A percentile compares a stretch with the other conserved stretches of the same genome.
These are phyloP conservation scores for Phycomyces blakesleeanus DNA, from an alignment of 192 early-diverging fungal species.

Conservation along the genomic window DNA sequence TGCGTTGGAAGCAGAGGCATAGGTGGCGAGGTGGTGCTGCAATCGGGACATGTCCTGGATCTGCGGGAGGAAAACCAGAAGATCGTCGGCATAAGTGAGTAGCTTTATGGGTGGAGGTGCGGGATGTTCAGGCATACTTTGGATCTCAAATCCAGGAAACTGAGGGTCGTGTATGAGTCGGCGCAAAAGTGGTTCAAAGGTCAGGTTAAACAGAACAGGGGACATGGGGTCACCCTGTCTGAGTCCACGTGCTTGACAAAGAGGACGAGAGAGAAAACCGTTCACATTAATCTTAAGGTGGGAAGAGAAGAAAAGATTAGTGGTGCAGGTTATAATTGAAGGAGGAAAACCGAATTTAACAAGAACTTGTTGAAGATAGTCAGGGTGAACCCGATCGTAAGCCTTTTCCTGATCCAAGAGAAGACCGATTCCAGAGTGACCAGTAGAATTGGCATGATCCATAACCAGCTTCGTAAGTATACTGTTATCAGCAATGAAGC, in stretches of 20 bases:
- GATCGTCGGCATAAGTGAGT: conserved; percentile 25
- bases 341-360: conserved; percentile 5
- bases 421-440: conserved; percentile 6
- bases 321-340: not conserved
- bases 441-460: not conserved
- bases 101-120: not conserved
- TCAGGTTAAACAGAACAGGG: conserved; percentile 26
- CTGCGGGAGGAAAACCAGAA: conserved; percentile 1
- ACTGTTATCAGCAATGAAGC: conserved; percentile 25
- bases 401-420: conserved; percentile 30
- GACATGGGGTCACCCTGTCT: conserved; percentile 37
- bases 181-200: conserved; percentile 26
- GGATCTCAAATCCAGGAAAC: not conserved
- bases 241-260: conserved; percentile 21
- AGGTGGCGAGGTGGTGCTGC: not conserved
- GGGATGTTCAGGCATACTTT: not conserved
- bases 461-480: conserved; percentile 2
- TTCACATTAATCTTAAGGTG: conserved; percentile 27
- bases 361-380: conserved; percentile 10
- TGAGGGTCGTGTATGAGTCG: not conserved
- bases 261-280: not conserved
- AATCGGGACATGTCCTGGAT: conserved; percentile 11
- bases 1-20: conserved; percentile 16
- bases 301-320: conserved; percentile 4
- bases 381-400: conserved; percentile 27